Base-by-base conservation (phyloP, 768 basidiomycete genomes). In the Rhizopogon vesiculosus region DNA sequence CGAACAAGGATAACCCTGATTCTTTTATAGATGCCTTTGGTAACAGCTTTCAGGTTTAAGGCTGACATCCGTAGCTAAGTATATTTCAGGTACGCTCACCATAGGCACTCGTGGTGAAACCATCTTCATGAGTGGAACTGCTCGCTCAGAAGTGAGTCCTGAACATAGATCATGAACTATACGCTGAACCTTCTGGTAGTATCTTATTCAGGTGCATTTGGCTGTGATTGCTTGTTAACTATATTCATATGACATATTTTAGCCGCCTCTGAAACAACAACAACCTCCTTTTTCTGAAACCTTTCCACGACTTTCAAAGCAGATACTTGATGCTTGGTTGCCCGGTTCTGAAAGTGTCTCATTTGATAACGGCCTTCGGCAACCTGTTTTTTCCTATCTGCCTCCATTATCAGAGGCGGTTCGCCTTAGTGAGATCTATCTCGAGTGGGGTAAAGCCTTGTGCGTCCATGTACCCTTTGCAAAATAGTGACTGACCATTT, bases 361-460 rank as follows among this genome's bases (percentile, higher is more conserved):
- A 3, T 62, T 62, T 35, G 72, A 75, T 43, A 58, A 65, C 1
- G 74, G 73, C 0, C 55, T 83, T 3, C 75, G 72, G 6, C 56
- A 65, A 31, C 73, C 83, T 50, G 72, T 85, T 33, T 76, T 79
- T 58, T 61, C 62, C 12, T 61, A 78, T 40, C 72, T 87, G 2
- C 87, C 89, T 5, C 71, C 80, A 0, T 69, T 81, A 3, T 75
- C 81, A 3, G 81, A 87, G 60, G 87, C 88, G 1, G 69, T 78
- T 13, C 77, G 74, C 15, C 70, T 89, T 18, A 85, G 82, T 55
- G 83, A 88, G 41, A 69, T 83, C 33, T 91, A 88, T 65, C 69
- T 88, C 40, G 82, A 85, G 54, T 77, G 81, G 65, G 85, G 81
- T 12, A 73, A 78, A 62, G 82, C 74, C 66, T 62, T 85, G 85